Base-by-base conservation (phyloP, 257 asterid genomes). In the Plantago ovata region DNA sequence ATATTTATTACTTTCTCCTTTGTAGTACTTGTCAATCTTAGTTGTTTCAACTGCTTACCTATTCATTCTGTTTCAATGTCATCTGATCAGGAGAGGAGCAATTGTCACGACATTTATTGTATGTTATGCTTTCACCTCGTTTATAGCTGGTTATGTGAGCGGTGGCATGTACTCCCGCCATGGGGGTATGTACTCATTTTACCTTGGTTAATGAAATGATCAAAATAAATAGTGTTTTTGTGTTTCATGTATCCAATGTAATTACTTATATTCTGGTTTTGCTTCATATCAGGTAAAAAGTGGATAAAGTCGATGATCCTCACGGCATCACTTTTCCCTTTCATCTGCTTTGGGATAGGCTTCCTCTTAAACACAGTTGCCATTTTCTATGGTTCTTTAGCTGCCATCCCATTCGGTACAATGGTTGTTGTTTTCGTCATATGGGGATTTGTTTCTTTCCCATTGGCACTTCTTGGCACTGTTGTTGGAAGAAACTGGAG, bases 121-220 rank as follows among this genome's bases (percentile, higher is more conserved):
- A 28, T 85, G 95, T 69, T 87, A 87, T 66, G 93, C 86, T 57
- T 74, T 87, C 63, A 87, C 96, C 62, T 85, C 96, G 10, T 85
- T 87, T 72, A 81, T 87, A 33, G 84, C 95, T 21, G 96, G 96
- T 60, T 82, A 85, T 68, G 85, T 81, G 63, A 87, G 93, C 62
- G 93, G 87, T 28, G 95, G 93, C 79, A 75, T 85, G 85, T 85
- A 87, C 69, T 82, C 85, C 11, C 93, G 85, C 44, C 52, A 72
- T 69, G 95, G 90, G 33, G 96, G 96, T 87, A 82, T 55, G 82
- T 64, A 18, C 45, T 28, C 23, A 39, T 50, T 67, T 58, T 32
- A 40, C 47, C 52, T n/a, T 49, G 32, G 38, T 48, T 13, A 42
- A 54, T 58, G 22, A 50, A 20, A 50, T 22, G 15, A 5, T 10